phyloP scores from a whole-genome alignment of 1,139 yeast genomes.

The Blastobotrys arbuscula region DNA sequence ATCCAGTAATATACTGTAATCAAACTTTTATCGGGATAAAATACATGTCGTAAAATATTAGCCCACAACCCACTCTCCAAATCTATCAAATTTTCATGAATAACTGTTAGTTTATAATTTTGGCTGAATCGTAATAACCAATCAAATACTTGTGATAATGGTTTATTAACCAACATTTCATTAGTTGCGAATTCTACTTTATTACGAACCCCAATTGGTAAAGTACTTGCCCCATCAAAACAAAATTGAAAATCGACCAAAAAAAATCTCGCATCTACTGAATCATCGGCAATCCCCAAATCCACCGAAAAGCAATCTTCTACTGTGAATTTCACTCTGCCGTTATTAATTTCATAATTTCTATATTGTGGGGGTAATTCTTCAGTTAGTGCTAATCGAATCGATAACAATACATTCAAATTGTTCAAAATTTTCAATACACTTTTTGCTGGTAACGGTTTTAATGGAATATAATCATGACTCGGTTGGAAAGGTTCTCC shows the following conservation, averaged over 20 bases:
- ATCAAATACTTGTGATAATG: constrained; percentile 57
- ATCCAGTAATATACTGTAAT: constrained; percentile 71
- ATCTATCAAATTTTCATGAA: constrained; percentile 59
- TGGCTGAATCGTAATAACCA: constrained; percentile 66
- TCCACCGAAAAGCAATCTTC: constrained; percentile 65
- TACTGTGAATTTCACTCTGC: constrained; percentile 64
- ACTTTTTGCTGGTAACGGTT: constrained; percentile 49
- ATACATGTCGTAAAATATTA: constrained; percentile 59
- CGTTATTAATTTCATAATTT: constrained; percentile 63
- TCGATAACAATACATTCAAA: constrained; percentile 65
- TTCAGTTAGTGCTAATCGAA: constrained; percentile 63
- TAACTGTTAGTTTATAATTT: constrained; percentile 64
- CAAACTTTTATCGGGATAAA: constrained; percentile 55
- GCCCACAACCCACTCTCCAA: constrained; percentile 59
- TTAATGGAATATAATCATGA: constrained; percentile 51
- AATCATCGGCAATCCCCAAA: constrained; percentile 63
- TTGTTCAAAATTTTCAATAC: constrained; percentile 61
- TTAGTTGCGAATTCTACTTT: constrained; percentile 55
- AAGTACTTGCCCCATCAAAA: constrained; percentile 29
- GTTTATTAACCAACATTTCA: constrained; percentile 46
- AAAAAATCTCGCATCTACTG: constrained; percentile 52
- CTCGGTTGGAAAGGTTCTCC: constrained; percentile 76
- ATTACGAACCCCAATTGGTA: constrained; percentile 37
- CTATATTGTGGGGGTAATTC: constrained; percentile 59
- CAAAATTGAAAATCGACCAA: constrained; percentile 69